A percentile compares a stretch with the other conserved stretches of the same genome.
phyloP scores from a whole-genome alignment of 768 basidiomycete genomes.

The Pluteus cervinus region DNA sequence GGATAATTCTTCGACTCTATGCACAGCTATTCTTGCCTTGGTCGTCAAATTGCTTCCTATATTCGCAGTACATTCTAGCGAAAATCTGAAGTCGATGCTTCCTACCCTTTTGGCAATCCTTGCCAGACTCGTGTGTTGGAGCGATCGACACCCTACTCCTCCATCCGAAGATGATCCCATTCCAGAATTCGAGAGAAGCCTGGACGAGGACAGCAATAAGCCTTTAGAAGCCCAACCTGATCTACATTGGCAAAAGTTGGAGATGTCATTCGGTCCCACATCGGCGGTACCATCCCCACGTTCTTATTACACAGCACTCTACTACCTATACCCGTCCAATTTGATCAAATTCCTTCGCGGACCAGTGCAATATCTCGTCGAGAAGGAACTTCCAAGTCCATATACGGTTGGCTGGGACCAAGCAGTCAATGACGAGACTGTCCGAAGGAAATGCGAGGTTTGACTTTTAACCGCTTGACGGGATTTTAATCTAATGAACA shows the following conservation, averaged over 20 bases:
- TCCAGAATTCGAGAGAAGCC: conserved; percentile 32
- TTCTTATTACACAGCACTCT: conserved; percentile 71
- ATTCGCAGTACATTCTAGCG: conserved; percentile 57
- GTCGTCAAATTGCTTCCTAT: conserved; percentile 71
- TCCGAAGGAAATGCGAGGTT: conserved; percentile 72
- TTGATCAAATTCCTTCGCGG: conserved; percentile 70
- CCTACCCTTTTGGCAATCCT: conserved; percentile 64
- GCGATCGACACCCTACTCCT: conserved; percentile 36
- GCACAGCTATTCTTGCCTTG: conserved; percentile 55
- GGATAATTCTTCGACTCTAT: conserved; percentile 70
- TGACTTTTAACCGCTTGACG: background rate
- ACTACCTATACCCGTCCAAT: conserved; percentile 91
- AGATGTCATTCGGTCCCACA: conserved; percentile 50
- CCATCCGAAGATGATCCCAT: conserved; percentile 24
- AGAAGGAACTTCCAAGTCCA: conserved; percentile 44
- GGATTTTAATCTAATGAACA: conserved; percentile 7
- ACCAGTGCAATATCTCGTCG: conserved; percentile 58
- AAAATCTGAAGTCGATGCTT: conserved; percentile 50
- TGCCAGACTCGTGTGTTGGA: conserved; percentile 73
- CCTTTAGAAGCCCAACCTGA: conserved; percentile 43
- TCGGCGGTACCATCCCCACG: conserved; percentile 54
- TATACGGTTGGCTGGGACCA: conserved; percentile 70
- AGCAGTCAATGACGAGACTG: conserved; percentile 59
- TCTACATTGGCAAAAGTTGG: conserved; percentile 64
- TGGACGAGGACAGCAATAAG: conserved; percentile 30